Percentiles rank a stretch among this genome's conserved stretches.
These are phyloP conservation scores for Rugiboletus extremiorientalis DNA, from an alignment of 1,284 basidiomycete genomes.

Conservation along the genomic window DNA sequence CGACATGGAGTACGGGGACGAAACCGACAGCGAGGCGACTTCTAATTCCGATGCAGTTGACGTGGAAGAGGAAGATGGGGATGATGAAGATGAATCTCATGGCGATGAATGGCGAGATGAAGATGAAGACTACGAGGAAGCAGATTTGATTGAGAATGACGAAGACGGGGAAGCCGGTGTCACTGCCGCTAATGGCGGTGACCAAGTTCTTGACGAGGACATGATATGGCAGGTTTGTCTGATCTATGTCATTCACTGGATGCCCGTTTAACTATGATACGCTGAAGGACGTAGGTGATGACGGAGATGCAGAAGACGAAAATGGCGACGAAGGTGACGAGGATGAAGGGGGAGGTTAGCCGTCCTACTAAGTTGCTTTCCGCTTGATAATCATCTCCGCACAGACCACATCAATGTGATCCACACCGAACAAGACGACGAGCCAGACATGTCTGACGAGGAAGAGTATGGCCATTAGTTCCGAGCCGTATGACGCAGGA, in stretches of 20 bases:
- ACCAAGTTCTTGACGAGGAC: conserved; percentile 49
- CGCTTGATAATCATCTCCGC: conserved; percentile 8
- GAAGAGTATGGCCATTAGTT: conserved; percentile 52
- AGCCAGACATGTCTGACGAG: conserved; percentile 69
- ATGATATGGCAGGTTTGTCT: conserved; percentile 72
- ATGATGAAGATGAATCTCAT: conserved; percentile 57
- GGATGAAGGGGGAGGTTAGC: conserved; percentile 42
- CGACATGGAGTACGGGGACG: conserved; percentile 85
- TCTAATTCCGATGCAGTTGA: conserved; percentile 66
- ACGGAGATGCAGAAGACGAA: conserved; percentile 54
- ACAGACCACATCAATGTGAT: conserved; percentile 40
- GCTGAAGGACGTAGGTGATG: conserved; percentile 55
- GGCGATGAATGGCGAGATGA: conserved; percentile 68
- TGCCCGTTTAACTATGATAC: conserved; percentile 4
- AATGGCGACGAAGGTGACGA: conserved; percentile 46
- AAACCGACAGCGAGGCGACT: conserved; percentile 77
- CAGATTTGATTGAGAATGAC: conserved; percentile 53
- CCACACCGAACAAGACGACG: conserved; percentile 56
- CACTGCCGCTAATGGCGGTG: conserved; percentile 38
- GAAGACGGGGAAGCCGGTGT: conserved; percentile 50
- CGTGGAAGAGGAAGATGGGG: conserved; percentile 61
- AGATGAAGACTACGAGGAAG: conserved; percentile 65
- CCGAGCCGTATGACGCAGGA: not conserved
- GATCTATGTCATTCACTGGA: not conserved
- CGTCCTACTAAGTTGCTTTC: not conserved